Evolutionary conservation across 2,329 filamentous ascomycete genomes (phyloP), one percentile per base, ranked within the genome.

Genomic region (Curvularia hawaiiensis): DNA sequence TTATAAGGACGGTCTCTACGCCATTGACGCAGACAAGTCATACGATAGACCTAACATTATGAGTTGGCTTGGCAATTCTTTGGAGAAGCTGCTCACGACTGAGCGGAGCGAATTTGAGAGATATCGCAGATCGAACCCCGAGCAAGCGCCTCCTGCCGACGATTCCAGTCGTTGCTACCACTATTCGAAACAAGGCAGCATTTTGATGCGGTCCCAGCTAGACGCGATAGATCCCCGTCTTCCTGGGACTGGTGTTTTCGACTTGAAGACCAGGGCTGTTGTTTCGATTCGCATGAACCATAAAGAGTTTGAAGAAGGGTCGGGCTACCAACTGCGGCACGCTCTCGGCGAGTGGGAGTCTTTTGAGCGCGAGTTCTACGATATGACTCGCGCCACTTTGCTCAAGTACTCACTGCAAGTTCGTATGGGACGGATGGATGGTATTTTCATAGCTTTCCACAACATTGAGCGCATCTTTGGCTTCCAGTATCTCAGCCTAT

Each of bases 391-490:
- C 52, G 86, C 93, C 1, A 95, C 94, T 0, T 94, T 99, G 79
- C 81, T 99, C 54, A 99, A 99, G 72, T 99, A 99, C 76, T 97
- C 93, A 10, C 82, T 99, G 30, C 95, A 99, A 77, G 96, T 94
- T 28, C 90, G 95, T 44, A 96, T 99, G 86, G 95, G 96, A 18
- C 88, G 93, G 49, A 99, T 99, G 96, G 94, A 99, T 72, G 95
- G 95, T 52, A 97, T 98, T 49, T 99, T 98, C 71, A 90, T 98
- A 22, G 95, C 95, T 2, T 99, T 88, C 74, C 95, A 99, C 80
- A 99, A 99, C 74, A 91, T 92, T 2, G 84, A 93, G 76, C 90
- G 93, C 54, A 96, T 99, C 49, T 99, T 99, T 73, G 95, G 95
- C 6, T 99, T 99, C 76, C 95, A 99, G 76, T 99, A 99, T 73